Evolutionary conservation across 352 stramenopile genomes (phyloP).

Genomic region (Hyaloperonospora brassicae): DNA sequence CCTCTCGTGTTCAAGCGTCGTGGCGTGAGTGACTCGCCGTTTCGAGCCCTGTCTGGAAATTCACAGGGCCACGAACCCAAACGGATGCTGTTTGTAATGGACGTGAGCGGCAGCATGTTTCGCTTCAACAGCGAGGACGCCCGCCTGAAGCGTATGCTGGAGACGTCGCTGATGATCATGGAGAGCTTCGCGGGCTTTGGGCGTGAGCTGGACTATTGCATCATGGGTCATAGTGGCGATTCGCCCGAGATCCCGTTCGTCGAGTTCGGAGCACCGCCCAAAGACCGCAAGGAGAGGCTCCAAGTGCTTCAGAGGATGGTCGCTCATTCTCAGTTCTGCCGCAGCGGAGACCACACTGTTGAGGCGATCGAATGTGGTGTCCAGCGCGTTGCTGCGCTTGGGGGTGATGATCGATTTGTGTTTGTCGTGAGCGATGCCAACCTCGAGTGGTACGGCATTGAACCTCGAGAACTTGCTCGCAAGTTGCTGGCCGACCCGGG

Average conservation of each 20-base stretch:
- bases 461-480: constrained; percentile 39
- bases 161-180: constrained; percentile 95
- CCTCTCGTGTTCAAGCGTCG: constrained; percentile 90
- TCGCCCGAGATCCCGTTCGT: constrained; percentile 87
- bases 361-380: constrained; percentile 86
- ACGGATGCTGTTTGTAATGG: constrained; percentile 88
- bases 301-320: constrained; percentile 90
- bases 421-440: constrained; percentile 95
- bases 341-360: constrained; percentile 90
- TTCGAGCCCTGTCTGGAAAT: constrained; percentile 22
- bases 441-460: constrained; percentile 88
- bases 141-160: constrained; percentile 88
- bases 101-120: constrained; percentile 89
- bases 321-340: constrained; percentile 92
- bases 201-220: constrained; percentile 84
- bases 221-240: constrained; percentile 90
- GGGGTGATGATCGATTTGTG: constrained; percentile 79
- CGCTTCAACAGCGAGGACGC: constrained; percentile 92
- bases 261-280: constrained; percentile 71
- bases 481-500: constrained; percentile 43
- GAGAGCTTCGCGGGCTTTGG: constrained; percentile 89
- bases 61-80: constrained; percentile 46
- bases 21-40: constrained; percentile 58
- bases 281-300: constrained; percentile 84
- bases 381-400: constrained; percentile 47